Evolutionary conservation across 1,139 yeast species (phyloP), one percentile per base, ranked within the genome.

Genomic region (Hemisphaericaspora subhashii): DNA sequence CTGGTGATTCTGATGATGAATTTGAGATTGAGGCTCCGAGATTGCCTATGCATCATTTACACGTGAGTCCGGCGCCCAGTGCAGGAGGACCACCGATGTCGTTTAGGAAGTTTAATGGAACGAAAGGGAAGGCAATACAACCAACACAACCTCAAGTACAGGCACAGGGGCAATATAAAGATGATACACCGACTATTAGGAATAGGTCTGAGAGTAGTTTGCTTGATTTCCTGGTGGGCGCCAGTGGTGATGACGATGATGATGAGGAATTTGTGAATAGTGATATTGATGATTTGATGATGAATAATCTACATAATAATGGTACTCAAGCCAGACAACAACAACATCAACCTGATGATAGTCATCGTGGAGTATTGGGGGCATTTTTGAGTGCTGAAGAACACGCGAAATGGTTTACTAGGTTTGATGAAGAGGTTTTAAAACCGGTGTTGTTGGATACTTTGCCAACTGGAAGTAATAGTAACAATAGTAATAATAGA

Each of bases 401-500:
- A 45, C 87, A 83, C 45, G 86, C 94, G 10, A 81, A 80, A 54
- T 92, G 99, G 97, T 92, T 92, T 61, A 83, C 88, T 18, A 84
- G 81, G 52, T 87, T 92, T 58, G 99, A 92, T 58, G 96, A 92
- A 52, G 86, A 88, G 57, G 94, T 92, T n/a, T 74, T 92, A 50
- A 94, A 92, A 60, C 99, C 99, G 0, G 98, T 92, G 0, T 74
- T 92, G 42, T 73, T 92, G 46, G 98, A 92, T 53, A 72, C 66
- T 36, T 41, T 61, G 25, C 68, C 69, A 4, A 51, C 45, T 13
- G 16, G 39, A n/a, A 33, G 26, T 21, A 37, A 37, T 11, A 42
- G 36, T 21, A 27, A 35, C 15, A 36, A 13, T 21, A 32, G 28
- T 33, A 35, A 34, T 30, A 27, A 35, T 18, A 40, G 44, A 29